These are phyloP conservation scores for Brassica nigra DNA, from an alignment of 345 rosid species.

Conservation along the genomic window DNA sequence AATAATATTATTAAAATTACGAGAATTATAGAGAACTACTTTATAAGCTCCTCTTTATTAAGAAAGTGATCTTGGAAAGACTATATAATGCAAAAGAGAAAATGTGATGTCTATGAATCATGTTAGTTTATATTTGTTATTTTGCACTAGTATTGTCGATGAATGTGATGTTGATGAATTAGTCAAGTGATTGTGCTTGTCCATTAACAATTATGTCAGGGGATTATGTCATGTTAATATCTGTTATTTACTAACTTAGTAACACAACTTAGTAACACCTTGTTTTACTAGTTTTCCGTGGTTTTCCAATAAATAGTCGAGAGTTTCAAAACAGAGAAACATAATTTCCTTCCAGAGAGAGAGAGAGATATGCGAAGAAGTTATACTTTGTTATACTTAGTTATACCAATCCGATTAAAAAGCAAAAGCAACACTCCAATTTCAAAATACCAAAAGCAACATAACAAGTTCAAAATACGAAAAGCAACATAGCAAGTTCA, in stretches of 20 bases:
- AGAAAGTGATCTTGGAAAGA: background rate
- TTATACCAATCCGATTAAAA: background rate
- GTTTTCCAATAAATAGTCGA: background rate
- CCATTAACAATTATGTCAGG: background rate
- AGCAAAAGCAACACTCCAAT: no score
- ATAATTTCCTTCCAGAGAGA: background rate
- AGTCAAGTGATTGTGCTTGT: background rate
- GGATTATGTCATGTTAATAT: background rate
- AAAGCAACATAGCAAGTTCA: background rate
- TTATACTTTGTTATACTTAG: background rate
- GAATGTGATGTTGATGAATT: no score
- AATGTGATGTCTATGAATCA: no score
- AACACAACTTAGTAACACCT: background rate
- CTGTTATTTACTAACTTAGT: background rate
- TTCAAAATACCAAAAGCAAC: no score
- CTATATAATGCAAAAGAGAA: background rate
- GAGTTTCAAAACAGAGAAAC: background rate
- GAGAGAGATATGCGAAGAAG: background rate
- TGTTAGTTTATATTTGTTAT: no score
- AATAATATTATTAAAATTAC: background rate
- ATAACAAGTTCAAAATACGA: no score
- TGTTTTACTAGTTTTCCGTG: background rate
- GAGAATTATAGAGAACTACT: background rate
- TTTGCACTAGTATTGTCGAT: no score
- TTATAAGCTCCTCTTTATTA: background rate